Conservation (phyloP, 176 grass and related monocot genomes). For the Alloteropsis semialata region DNA sequence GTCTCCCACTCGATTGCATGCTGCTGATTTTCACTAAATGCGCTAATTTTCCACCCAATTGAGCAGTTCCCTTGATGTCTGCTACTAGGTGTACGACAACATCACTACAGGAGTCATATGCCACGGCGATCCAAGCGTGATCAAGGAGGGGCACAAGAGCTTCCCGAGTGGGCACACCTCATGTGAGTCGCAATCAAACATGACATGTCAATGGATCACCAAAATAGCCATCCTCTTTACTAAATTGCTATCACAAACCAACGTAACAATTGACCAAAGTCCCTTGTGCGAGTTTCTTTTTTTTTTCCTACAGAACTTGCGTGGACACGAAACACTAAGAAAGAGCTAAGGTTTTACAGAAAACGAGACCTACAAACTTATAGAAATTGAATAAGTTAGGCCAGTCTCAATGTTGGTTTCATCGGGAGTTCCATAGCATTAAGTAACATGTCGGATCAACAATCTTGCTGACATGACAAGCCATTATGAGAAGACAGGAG, state of each 20-base stretch:
- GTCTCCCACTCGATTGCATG: neutral
- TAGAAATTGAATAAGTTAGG: too few relatives aligned
- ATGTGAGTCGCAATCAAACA: slow-evolving; percentile 18
- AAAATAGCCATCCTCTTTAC: neutral
- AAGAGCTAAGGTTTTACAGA: too few relatives aligned
- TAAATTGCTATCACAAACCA: neutral
- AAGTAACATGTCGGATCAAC: too few relatives aligned
- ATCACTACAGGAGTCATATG: slow-evolving; percentile 39
- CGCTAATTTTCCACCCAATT: neutral
- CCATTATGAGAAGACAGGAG: too few relatives aligned
- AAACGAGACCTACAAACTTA: too few relatives aligned
- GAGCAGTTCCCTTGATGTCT: neutral
- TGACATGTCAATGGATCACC: neutral
- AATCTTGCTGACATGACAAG: too few relatives aligned
- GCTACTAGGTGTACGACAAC: slow-evolving; percentile 39
- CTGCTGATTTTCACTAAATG: neutral
- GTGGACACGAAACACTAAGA: too few relatives aligned
- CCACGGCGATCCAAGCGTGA: slow-evolving; percentile 37
- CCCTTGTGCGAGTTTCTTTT: too few relatives aligned
- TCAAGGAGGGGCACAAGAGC: slow-evolving; percentile 67
- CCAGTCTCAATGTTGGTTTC: too few relatives aligned
- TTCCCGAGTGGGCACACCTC: slow-evolving; percentile 58
- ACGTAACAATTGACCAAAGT: too few relatives aligned
- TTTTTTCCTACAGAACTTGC: too few relatives aligned
- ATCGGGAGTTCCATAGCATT: too few relatives aligned